Conservation (phyloP, 371 early-diverging fungal genomes). For the Nematocida ausubeli region DNA sequence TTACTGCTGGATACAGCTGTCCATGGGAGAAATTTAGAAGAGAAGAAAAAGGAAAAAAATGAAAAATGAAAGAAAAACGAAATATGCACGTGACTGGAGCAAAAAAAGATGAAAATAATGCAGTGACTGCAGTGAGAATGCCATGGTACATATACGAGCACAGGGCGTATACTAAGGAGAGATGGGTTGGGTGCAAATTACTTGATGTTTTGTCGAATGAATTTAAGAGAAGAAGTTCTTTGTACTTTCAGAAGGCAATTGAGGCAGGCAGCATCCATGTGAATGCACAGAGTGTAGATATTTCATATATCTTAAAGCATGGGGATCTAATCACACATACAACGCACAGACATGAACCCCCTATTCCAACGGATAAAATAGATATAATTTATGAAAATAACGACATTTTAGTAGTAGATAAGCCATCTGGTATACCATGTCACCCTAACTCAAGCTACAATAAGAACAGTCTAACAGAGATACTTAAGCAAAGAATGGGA, state of each 20-base stretch:
- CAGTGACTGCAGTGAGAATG: constrained; percentile 61
- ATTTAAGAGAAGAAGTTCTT: constrained; percentile 59
- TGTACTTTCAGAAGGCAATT: constrained; percentile 66
- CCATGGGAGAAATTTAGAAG: too few relatives aligned
- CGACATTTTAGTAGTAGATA: constrained; percentile 66
- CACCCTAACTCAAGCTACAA: constrained; percentile 68
- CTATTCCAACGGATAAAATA: constrained; percentile 53
- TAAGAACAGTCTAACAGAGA: constrained; percentile 60
- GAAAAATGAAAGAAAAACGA: too few relatives aligned
- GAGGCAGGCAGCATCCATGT: constrained; percentile 65
- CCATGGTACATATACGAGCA: constrained; percentile 62
- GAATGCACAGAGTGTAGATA: constrained; percentile 57
- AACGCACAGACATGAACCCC: constrained; percentile 67
- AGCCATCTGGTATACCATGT: constrained; percentile 69
- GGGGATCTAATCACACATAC: constrained; percentile 66
- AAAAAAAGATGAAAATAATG: too few relatives aligned
- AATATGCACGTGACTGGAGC: too few relatives aligned
- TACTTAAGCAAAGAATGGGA: constrained; percentile 59
- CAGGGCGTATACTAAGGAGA: constrained; percentile 64
- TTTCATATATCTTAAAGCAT: constrained; percentile 56
- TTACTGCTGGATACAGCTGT: too few relatives aligned
- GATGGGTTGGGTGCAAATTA: constrained; percentile 65
- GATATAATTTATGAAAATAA: constrained; percentile 58
- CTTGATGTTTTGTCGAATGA: constrained; percentile 64
- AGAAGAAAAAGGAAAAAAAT: too few relatives aligned